phyloP scores from a whole-genome alignment of 2,329 filamentous ascomycete species.

The Sphaceloma murrayae region DNA sequence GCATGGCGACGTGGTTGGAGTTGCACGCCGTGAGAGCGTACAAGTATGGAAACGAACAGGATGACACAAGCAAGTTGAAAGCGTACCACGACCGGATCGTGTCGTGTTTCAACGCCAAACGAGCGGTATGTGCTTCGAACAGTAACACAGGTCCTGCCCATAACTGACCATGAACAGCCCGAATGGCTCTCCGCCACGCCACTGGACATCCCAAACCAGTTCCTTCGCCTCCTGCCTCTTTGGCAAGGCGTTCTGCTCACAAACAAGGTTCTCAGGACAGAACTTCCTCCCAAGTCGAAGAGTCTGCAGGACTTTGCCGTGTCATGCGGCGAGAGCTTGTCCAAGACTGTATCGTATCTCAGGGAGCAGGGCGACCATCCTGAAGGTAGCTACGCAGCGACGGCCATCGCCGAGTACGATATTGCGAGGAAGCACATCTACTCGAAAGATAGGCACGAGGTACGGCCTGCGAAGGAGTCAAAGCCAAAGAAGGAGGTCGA shows the following conservation, averaged over 20 bases:
- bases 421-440: slow-evolving; percentile 6
- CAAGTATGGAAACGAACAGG: slow-evolving; percentile 27
- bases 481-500: slow-evolving; percentile 6
- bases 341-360: slow-evolving; percentile 20
- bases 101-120: slow-evolving; percentile 21
- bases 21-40: slow-evolving; percentile 34
- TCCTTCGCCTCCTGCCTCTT: slow-evolving; percentile 26
- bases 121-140: no score
- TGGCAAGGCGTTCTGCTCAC: slow-evolving; percentile 39
- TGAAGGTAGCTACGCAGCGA: slow-evolving; percentile 23
- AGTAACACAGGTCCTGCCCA: no score
- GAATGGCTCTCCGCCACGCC: slow-evolving; percentile 24
- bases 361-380: slow-evolving; percentile 21
- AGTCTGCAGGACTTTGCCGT: slow-evolving; percentile 21
- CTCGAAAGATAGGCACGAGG: neutral
- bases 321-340: slow-evolving; percentile 24
- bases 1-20: slow-evolving; percentile 37
- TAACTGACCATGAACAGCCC: slow-evolving; percentile 2
- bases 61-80: slow-evolving; percentile 32
- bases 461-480: neutral
- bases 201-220: slow-evolving; percentile 1
- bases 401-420: slow-evolving; percentile 23
- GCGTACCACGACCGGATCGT: slow-evolving; percentile 34
- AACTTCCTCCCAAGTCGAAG: slow-evolving; percentile 26
- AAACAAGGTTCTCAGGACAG: slow-evolving; percentile 31